Percentiles rank a stretch among this genome's conserved stretches.
phyloP scores from a whole-genome alignment of 352 stramenopile genomes.

The Peronospora tabacina region DNA sequence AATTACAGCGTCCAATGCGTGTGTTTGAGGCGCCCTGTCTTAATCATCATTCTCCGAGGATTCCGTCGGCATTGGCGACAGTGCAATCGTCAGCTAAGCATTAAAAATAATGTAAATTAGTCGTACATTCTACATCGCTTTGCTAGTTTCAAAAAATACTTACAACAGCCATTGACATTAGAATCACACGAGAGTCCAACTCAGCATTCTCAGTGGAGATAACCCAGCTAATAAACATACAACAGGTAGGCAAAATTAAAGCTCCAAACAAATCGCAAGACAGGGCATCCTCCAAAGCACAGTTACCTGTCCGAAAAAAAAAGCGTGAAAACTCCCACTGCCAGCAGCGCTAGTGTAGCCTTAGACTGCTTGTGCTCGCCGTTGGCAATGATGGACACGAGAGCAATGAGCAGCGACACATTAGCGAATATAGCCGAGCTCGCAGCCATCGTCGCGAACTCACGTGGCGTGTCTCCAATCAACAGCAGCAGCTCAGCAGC shows the following conservation, averaged over 20 bases:
- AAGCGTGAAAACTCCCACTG: slow-evolving; percentile 32
- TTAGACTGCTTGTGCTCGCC: slow-evolving; percentile 48
- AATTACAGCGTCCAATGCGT: slow-evolving; percentile 26
- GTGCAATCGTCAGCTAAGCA: slow-evolving; percentile 47
- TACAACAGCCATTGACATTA: slow-evolving; percentile 70
- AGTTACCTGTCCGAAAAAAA: slow-evolving; percentile 67
- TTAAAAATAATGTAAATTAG: slow-evolving; percentile 7
- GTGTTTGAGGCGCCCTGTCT: slow-evolving; percentile 13
- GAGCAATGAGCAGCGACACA: slow-evolving; percentile 41
- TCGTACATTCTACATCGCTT: slow-evolving; percentile 1
- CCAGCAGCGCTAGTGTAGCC: slow-evolving; percentile 41
- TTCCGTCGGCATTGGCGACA: slow-evolving; percentile 54
- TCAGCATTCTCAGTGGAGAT: slow-evolving; percentile 46
- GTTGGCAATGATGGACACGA: slow-evolving; percentile 41
- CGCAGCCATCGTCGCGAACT: slow-evolving; percentile 43
- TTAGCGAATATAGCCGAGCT: slow-evolving; percentile 42
- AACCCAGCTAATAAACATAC: slow-evolving; percentile 31
- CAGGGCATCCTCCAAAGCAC: neutral
- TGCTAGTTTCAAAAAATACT: slow-evolving; percentile 13
- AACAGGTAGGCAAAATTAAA: slow-evolving; percentile 8
- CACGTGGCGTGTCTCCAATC: slow-evolving; percentile 33
- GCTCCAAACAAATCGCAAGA: neutral
- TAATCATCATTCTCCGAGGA: slow-evolving; percentile 46
- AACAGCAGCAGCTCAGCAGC: slow-evolving; percentile 63
- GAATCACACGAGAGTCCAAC: slow-evolving; percentile 53